These are phyloP conservation scores for Skeletonema menzelii DNA, from an alignment of 108 stramenopile genomes.

Conservation along the genomic window DNA sequence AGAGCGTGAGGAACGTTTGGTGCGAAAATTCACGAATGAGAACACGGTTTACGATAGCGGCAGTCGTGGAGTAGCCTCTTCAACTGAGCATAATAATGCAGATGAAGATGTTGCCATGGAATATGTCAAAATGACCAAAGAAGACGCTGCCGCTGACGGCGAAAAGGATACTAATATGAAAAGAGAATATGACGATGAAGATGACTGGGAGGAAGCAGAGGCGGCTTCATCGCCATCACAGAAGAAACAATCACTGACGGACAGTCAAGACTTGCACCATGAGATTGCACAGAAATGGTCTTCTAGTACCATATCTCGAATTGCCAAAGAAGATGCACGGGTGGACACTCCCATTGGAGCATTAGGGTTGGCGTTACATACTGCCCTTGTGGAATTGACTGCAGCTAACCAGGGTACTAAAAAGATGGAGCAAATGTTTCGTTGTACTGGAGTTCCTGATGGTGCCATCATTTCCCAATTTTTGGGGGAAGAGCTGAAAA, in stretches of 20 bases:
- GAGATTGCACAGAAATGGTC: conserved; percentile 47
- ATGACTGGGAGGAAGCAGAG: conserved; percentile 38
- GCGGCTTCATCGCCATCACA: neutral
- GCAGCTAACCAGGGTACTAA: neutral
- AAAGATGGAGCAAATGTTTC: conserved; percentile 22
- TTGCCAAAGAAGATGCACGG: conserved; percentile 43
- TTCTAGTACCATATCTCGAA: conserved; percentile 45
- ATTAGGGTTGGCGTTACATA: conserved; percentile 65
- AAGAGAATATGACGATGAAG: conserved; percentile 40
- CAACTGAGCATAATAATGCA: neutral
- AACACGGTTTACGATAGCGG: neutral
- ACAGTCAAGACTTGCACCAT: conserved; percentile 2
- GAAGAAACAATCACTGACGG: neutral
- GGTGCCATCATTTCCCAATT: conserved; percentile 11
- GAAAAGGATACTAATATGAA: neutral
- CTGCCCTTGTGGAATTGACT: conserved; percentile 49
- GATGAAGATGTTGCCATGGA: conserved; percentile 28
- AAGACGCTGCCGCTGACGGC: conserved; percentile 10
- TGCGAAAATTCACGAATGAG: conserved; percentile 47
- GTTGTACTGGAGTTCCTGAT: conserved; percentile 67
- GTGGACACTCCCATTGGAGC: conserved; percentile 67
- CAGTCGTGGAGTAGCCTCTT: neutral
- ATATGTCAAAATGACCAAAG: conserved; percentile 44
- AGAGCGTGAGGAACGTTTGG: conserved; percentile 67
- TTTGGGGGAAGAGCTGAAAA: conserved; percentile 9